Evolutionary conservation across 495 filamentous ascomycete genomes (phyloP).

Genomic region (Neurospora sp.): DNA sequence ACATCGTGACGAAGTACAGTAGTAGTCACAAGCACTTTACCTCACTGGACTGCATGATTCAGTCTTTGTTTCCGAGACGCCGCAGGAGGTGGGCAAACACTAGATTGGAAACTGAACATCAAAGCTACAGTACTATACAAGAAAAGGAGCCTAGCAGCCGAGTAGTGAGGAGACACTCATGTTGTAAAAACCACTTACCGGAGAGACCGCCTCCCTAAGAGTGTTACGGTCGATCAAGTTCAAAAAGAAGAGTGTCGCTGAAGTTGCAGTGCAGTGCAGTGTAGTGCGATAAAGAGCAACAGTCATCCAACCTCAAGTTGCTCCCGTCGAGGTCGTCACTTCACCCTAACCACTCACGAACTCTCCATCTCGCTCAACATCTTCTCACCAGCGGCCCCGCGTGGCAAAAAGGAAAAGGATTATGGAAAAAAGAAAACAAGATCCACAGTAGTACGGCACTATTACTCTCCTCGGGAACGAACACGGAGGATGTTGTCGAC

Average conservation of each 20-base stretch:
- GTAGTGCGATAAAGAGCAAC: neutral
- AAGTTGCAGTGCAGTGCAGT: neutral
- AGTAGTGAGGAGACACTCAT: neutral
- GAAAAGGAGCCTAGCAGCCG: neutral
- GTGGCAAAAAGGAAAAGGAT: neutral
- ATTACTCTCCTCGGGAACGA: neutral
- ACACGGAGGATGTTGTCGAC: neutral
- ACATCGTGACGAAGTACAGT: no score
- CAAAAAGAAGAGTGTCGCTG: neutral
- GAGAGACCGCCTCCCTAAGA: neutral
- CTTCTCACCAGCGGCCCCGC: constrained; percentile 49
- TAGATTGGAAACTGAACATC: neutral
- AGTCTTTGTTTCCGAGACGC: neutral
- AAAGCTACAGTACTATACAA: neutral
- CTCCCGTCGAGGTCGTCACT: neutral
- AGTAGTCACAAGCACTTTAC: neutral
- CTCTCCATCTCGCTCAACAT: constrained; percentile 84
- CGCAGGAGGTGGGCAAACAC: neutral
- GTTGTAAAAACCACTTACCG: neutral
- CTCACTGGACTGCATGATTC: neutral
- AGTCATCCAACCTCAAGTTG: neutral
- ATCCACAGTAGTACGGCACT: neutral
- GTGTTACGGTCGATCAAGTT: neutral
- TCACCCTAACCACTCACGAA: constrained; percentile 72
- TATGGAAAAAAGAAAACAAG: neutral